Evolutionary conservation across 2,329 filamentous ascomycete species (phyloP).

Genomic region (Chalaropsis ovoidea): DNA sequence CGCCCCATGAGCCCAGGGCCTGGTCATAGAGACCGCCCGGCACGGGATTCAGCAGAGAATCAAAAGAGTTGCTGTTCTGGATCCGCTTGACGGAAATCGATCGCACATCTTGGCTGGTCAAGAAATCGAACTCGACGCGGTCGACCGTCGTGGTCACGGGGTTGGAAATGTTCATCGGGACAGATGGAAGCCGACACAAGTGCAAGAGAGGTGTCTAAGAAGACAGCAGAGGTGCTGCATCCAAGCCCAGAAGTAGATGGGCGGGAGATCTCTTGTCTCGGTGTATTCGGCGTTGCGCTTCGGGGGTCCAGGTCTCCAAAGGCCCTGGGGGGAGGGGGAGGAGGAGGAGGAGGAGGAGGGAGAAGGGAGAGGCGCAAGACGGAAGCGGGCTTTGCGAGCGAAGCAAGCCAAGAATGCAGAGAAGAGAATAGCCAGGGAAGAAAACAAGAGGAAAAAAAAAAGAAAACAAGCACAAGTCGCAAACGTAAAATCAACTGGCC

Average conservation of each 20-base stretch:
- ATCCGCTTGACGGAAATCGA: conserved; percentile 88
- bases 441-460: background rate
- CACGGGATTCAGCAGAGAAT: conserved; percentile 78
- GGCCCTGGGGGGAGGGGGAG: background rate
- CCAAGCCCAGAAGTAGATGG: background rate
- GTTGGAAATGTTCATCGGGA: conserved; percentile 59
- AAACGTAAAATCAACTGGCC: background rate
- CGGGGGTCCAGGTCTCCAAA: background rate
- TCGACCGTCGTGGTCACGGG: conserved; percentile 75
- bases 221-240: conserved; percentile 5
- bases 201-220: background rate
- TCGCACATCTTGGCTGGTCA: conserved; percentile 72
- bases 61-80: conserved; percentile 88
- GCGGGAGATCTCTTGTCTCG: background rate
- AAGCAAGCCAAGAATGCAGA: background rate
- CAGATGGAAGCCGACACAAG: background rate
- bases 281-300: background rate
- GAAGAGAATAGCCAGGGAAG: background rate
- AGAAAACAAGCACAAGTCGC: background rate
- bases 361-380: background rate
- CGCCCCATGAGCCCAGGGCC: conserved; percentile 80
- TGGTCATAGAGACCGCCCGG: conserved; percentile 88
- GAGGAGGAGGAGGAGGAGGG: background rate
- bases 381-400: background rate
- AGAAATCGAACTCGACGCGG: conserved; percentile 80